Base-by-base conservation (phyloP, 139 green algal species). In the Asterochloris sp. region DNA sequence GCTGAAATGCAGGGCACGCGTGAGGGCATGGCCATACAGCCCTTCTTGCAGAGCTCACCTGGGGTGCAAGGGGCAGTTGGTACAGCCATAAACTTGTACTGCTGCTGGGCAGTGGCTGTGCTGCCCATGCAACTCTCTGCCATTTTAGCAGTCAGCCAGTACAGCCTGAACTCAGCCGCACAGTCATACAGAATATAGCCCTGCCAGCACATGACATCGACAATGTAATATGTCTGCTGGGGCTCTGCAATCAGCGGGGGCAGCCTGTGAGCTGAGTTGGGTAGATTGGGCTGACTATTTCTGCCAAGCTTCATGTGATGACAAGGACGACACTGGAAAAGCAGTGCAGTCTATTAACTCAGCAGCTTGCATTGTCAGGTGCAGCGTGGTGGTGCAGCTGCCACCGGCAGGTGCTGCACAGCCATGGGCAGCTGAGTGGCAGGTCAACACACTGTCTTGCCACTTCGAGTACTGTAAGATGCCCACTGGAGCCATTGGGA, bases 171-270 rank as follows among this genome's bases (percentile, higher is more conserved):
- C 88, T 98, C 94, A 23, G 92, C 86, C 1, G 88, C 83, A 76
- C 94, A 98, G 80, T 96, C 90, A 69, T 92, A 92, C 74, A 99
- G 78, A 11, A 83, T 85, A 74, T 96, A 90, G 23, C 96, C 94
- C 11, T 92, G 90, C 96, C 96, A 99, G 75, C 83, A 90, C 88
- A 99, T 88, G 61, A 98, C 81, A 85, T 99, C 96, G 27, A 90
- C 28, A 28, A 91, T 66, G 19, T 87, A 91, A 69, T 89, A 92
- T 0, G 86, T 89, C 29, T 79, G 61, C 71, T 86, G 63, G 10
- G 69, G 63, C 64, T 79, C 61, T 54, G 38, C 38, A 54, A 54
- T 54, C 38, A 2, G 6, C 38, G 38, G 38, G 2, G 38, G 38
- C 38, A 54, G 38, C 38, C 38, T 54, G 38, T 54, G 38, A 54